These are phyloP conservation scores for Arachis hypogaea DNA, from an alignment of 306 rosid species.

Conservation along the genomic window DNA sequence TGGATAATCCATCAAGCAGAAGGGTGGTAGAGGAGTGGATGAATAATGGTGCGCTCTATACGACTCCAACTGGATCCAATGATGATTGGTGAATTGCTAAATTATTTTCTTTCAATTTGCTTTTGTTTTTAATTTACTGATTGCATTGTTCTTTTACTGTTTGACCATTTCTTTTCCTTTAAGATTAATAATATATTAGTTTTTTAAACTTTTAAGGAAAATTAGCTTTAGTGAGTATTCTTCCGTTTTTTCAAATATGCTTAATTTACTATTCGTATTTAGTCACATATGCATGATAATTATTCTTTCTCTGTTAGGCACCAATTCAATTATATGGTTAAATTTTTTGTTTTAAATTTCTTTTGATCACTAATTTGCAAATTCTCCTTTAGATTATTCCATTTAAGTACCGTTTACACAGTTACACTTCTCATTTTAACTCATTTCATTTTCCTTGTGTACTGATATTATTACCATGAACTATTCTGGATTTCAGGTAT, in stretches of 20 bases:
- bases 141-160: slow-evolving; percentile 16
- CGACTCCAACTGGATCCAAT: slow-evolving; percentile 87
- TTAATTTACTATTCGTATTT: slow-evolving; percentile 2
- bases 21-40: slow-evolving; percentile 75
- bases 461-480: slow-evolving; percentile 4
- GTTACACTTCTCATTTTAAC: background rate
- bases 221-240: background rate
- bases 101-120: slow-evolving; percentile 8
- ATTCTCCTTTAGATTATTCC: slow-evolving; percentile 4
- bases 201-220: background rate
- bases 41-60: slow-evolving; percentile 69
- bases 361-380: slow-evolving; percentile 1
- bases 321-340: slow-evolving; percentile 12
- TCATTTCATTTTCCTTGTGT: background rate
- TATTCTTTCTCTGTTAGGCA: slow-evolving; percentile 10
- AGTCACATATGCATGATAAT: background rate
- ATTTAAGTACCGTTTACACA: background rate
- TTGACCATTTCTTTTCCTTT: slow-evolving; percentile 21
- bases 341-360: slow-evolving; percentile 33
- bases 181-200: background rate
- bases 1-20: slow-evolving; percentile 72
- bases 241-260: background rate
- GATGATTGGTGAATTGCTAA: slow-evolving; percentile 80
- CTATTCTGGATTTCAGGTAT: slow-evolving; percentile 57
- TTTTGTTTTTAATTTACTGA: slow-evolving; percentile 7